Conservation (phyloP, 1,284 basidiomycete genomes). For the Rhodotorula sp. region DNA sequence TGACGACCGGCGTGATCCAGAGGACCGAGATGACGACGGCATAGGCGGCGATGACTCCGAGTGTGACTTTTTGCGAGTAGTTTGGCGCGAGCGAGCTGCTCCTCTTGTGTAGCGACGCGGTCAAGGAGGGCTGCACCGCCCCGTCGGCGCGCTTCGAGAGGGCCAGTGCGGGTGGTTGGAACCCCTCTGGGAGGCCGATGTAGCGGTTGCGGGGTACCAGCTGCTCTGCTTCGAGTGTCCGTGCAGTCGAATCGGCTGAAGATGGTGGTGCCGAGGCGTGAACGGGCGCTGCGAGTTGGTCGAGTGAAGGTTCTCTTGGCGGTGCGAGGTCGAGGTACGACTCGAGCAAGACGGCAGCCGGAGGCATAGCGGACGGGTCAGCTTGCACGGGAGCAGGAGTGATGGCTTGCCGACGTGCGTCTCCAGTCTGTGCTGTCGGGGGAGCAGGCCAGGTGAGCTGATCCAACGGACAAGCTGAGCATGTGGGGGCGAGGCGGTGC, state of each 20-base stretch:
- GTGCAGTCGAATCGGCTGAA: background rate
- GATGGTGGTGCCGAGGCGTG: background rate
- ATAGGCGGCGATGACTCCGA: conserved; percentile 59
- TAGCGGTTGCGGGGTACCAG: background rate
- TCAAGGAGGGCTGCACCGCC: background rate
- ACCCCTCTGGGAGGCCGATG: background rate
- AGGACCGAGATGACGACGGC: conserved; percentile 61
- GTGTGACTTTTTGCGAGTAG: conserved; percentile 67
- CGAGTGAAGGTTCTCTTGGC: background rate
- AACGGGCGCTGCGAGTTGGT: background rate
- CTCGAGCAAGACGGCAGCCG: background rate
- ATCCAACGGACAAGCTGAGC: background rate
- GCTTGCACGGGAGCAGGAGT: background rate
- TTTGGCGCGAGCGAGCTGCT: conserved; percentile 29
- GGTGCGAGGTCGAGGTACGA: background rate
- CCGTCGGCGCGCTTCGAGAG: background rate
- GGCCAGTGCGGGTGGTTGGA: background rate
- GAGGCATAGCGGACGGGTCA: background rate
- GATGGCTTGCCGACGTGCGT: background rate
- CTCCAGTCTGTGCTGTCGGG: background rate
- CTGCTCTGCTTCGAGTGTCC: background rate
- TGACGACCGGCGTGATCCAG: conserved; percentile 75
- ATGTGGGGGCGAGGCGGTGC: conserved; percentile 4
- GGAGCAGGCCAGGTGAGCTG: background rate
- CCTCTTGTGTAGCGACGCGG: background rate